Percentiles rank a stretch among this genome's conserved stretches.
phyloP scores from a whole-genome alignment of 345 rosid species.

The Melaleuca quinquenervia region DNA sequence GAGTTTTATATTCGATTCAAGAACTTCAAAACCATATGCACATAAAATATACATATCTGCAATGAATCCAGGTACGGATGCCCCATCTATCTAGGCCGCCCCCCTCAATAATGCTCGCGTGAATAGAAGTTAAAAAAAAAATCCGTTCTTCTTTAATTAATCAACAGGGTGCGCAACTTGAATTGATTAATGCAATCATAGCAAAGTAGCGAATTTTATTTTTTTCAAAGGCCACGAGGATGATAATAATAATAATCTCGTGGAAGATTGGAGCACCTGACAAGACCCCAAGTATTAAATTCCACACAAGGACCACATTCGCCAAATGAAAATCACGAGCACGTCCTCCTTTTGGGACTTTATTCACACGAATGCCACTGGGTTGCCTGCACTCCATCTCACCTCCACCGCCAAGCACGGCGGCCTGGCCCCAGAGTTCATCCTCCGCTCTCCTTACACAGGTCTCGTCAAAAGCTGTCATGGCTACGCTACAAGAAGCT shows the following conservation, averaged over 20 bases:
- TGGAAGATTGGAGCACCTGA: background rate
- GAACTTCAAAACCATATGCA: background rate
- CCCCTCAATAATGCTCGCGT: background rate
- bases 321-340: background rate
- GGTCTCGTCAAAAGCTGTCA: background rate
- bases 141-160: background rate
- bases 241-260: background rate
- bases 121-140: background rate
- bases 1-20: background rate
- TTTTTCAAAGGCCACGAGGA: background rate
- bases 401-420: background rate
- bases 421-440: too few species aligned
- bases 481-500: background rate
- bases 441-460: background rate
- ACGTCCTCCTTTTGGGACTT: background rate
- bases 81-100: background rate
- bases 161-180: background rate
- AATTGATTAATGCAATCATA: background rate
- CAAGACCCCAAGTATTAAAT: background rate
- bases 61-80: background rate
- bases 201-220: background rate
- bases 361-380: background rate
- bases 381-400: background rate
- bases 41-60: too few species aligned
- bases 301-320: background rate